Base-by-base conservation (phyloP, 2,329 filamentous ascomycete species). In the Clarireedia homoeocarpa region DNA sequence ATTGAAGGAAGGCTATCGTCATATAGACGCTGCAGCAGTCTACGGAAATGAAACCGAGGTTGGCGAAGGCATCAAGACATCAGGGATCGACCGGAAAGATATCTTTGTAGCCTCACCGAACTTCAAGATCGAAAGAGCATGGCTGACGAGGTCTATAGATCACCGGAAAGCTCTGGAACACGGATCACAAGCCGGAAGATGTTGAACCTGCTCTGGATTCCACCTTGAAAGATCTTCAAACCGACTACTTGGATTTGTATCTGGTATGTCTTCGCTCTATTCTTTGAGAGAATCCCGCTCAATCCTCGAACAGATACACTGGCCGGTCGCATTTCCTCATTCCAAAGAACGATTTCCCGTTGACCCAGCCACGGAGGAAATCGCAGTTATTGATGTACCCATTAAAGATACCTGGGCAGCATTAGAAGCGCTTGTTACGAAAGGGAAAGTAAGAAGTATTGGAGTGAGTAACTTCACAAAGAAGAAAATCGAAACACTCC, bases 41-140 rank as follows among this genome's bases (percentile, higher is more conserved):
- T 90, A 90, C 72, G 84, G 78, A 63, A 91, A 95, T 71, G 90
- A 95, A 73, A 79, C 86, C 48, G 88, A 92, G 71, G 89, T 95
- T 14, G 90, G 90, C 60, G 75, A 85, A 68, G 90, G 87, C 9
- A 79, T 95, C 52, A 82, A 83, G 69, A 84, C 75, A 30, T 74
- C 81, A 6, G 88, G 88, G 24, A 77, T 84, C 14, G 83, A 84
- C 57, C 77, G 84, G 44, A 73, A 81, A 46, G 76, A 87, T 53
- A 72, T 88, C 59, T 88, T 86, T 70, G 52, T 55, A 26, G 42
- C 24, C 7, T 27, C 23, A 7, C 17, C 6, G 6, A 40, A 6
- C n/a, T 24, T 42, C n/a, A 9, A 34, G 5, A 10, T 44, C 34
- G 3, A 20, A 26, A n/a, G 3, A 34, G 6, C 38, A 17, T 24